A percentile compares a stretch with the other conserved stretches of the same genome.
These are phyloP conservation scores for Trichophyton benhamiae DNA, from an alignment of 2,329 filamentous ascomycete species.

Conservation along the genomic window DNA sequence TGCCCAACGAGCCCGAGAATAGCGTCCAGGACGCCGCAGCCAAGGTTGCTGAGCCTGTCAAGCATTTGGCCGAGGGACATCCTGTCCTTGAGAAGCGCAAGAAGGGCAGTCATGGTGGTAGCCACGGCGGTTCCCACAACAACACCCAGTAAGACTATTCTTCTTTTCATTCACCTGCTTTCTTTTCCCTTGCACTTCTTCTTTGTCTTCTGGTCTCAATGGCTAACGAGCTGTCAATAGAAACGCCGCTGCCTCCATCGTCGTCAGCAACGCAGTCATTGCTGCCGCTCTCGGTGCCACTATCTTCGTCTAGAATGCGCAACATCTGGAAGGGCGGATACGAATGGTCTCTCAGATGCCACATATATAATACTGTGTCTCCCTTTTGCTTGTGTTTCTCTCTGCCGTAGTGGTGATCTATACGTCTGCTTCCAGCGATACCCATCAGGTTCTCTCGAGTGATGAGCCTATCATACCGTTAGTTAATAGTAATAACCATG, in stretches of 20 bases:
- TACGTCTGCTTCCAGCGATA: too few relatives aligned
- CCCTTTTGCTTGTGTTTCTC: too few relatives aligned
- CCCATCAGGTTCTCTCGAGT: not conserved
- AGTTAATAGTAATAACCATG: not conserved
- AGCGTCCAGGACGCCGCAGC: not conserved
- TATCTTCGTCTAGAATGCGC: not conserved
- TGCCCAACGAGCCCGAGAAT: not conserved
- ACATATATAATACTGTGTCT: too few relatives aligned
- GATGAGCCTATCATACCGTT: not conserved
- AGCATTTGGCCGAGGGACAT: not conserved
- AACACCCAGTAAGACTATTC: not conserved
- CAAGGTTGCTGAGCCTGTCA: not conserved
- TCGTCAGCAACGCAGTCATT: constrained; percentile 1
- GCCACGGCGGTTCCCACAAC: not conserved
- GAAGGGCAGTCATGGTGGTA: not conserved
- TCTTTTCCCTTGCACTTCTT: not conserved
- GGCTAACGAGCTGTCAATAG: not conserved
- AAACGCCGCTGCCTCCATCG: not conserved
- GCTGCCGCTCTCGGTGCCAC: not conserved
- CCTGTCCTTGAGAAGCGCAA: not conserved
- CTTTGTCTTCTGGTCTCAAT: not conserved
- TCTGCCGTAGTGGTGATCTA: too few relatives aligned
- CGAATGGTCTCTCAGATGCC: too few relatives aligned
- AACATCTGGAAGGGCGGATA: not conserved
- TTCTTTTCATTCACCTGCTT: too few relatives aligned